Evolutionary conservation across 192 early-diverging fungal species (phyloP).

Genomic region (Gaertneriomyces semiglobifer): DNA sequence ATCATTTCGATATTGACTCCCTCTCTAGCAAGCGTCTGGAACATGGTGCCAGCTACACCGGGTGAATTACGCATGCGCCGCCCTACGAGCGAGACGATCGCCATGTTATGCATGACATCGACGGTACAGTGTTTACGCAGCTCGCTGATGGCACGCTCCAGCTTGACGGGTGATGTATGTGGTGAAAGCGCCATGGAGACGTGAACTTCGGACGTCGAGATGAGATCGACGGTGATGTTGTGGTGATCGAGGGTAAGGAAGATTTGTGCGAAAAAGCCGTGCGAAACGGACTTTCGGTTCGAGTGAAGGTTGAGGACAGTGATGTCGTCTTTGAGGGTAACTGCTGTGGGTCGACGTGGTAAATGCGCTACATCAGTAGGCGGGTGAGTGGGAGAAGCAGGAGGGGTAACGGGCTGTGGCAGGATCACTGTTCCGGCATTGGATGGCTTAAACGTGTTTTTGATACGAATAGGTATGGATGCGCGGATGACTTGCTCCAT

Average conservation of each 20-base stretch:
- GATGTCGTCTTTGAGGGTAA: conserved; percentile 98
- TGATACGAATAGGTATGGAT: conserved; percentile 96
- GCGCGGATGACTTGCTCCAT: conserved; percentile 99
- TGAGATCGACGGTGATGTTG: conserved; percentile 91
- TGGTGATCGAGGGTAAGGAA: conserved; percentile 82
- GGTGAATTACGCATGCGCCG: conserved; percentile 97
- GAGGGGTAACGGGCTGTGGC: conserved; percentile 58
- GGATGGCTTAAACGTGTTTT: conserved; percentile 93
- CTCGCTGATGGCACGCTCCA: conserved; percentile 76
- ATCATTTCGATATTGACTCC: conserved; percentile 99
- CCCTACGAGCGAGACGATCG: conserved; percentile 94
- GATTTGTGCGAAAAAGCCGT: conserved; percentile 97
- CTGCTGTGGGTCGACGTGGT: conserved; percentile 80
- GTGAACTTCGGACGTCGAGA: conserved; percentile 90
- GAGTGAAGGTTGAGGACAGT: conserved; percentile 96
- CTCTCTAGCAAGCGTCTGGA: conserved; percentile 78
- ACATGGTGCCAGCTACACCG: conserved; percentile 92
- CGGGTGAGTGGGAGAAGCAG: not conserved
- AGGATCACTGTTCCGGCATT: conserved; percentile 91
- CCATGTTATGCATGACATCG: conserved; percentile 82
- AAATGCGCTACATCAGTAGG: conserved; percentile 8
- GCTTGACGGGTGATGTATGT: conserved; percentile 50
- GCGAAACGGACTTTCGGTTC: conserved; percentile 90
- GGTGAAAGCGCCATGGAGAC: conserved; percentile 64
- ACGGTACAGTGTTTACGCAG: conserved; percentile 76